Conservation (phyloP, 1,139 yeast species). For the Pichia sp. region DNA sequence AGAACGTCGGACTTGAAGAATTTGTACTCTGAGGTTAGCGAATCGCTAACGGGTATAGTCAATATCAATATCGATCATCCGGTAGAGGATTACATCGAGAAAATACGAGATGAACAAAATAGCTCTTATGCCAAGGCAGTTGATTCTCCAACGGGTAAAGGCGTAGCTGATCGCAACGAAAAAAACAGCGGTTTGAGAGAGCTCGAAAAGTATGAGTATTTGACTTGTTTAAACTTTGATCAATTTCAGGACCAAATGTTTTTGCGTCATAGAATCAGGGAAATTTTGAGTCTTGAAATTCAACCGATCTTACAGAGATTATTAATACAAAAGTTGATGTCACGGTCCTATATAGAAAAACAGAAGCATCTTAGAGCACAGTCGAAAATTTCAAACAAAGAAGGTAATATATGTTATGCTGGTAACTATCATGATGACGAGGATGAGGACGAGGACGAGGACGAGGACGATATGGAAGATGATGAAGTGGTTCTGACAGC, state of each 20-base stretch:
- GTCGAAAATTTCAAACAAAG: slow-evolving; percentile 42
- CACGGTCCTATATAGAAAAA: slow-evolving; percentile 59
- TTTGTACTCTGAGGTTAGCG: slow-evolving; percentile 33
- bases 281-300: slow-evolving; percentile 47
- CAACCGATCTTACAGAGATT: slow-evolving; percentile 54
- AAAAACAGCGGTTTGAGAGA: slow-evolving; percentile 12
- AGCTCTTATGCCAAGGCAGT: not conserved
- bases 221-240: slow-evolving; percentile 38
- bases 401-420: no score
- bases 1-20: slow-evolving; percentile 18
- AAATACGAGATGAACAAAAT: not conserved
- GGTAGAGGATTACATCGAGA: slow-evolving; percentile 36
- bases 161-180: slow-evolving; percentile 12
- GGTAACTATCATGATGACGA: no score
- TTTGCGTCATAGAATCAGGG: slow-evolving; percentile 54
- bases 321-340: slow-evolving; percentile 71
- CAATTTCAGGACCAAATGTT: slow-evolving; percentile 51
- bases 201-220: slow-evolving; percentile 26
- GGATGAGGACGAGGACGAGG: slow-evolving; percentile 23
- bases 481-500: slow-evolving; percentile 41
- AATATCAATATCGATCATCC: slow-evolving; percentile 49
- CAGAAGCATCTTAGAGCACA: slow-evolving; percentile 36
- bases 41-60: slow-evolving; percentile 49
- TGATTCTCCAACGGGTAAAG: not conserved
- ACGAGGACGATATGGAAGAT: slow-evolving; percentile 26